phyloP scores from a whole-genome alignment of 2,329 filamentous ascomycete genomes.

The Apiospora hydei region DNA sequence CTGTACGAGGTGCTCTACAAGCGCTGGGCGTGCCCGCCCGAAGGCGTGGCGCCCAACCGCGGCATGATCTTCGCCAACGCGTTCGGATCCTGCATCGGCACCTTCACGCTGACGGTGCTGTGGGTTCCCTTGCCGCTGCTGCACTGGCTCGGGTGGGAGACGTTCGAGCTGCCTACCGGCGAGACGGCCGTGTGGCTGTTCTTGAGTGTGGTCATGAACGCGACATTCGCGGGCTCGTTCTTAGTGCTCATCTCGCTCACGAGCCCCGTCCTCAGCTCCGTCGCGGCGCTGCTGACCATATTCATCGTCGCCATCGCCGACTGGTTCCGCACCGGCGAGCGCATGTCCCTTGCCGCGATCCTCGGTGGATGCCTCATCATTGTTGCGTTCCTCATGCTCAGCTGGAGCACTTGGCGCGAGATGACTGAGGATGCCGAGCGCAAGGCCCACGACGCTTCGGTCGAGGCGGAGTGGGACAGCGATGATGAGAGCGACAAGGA shows the following conservation, averaged over 20 bases:
- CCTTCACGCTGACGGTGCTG: constrained; percentile 84
- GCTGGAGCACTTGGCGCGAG: constrained; percentile 91
- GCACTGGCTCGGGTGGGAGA: constrained; percentile 79
- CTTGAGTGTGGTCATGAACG: constrained; percentile 85
- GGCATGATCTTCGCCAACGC: constrained; percentile 96
- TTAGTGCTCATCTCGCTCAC: constrained; percentile 92
- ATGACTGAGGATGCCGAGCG: constrained; percentile 83
- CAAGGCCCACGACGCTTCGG: constrained; percentile 44
- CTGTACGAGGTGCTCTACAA: constrained; percentile 99
- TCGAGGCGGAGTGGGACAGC: constrained; percentile 22
- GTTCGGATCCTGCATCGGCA: constrained; percentile 86
- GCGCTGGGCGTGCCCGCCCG: constrained; percentile 88
- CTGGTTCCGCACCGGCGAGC: constrained; percentile 82
- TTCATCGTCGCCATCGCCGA: constrained; percentile 95
- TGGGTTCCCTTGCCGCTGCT: constrained; percentile 92
- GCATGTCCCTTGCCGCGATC: constrained; percentile 77
- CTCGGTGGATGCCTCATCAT: constrained; percentile 88
- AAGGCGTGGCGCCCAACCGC: constrained; percentile 83
- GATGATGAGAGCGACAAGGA: constrained; percentile 25
- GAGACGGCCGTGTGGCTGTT: constrained; percentile 81
- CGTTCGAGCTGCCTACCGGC: constrained; percentile 81
- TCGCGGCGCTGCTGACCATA: constrained; percentile 93
- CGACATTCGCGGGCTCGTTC: constrained; percentile 91
- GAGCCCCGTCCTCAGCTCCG: constrained; percentile 88
- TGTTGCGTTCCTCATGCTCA: constrained; percentile 83